Percentiles rank a stretch among this genome's conserved stretches.
Conservation (phyloP, 352 stramenopile species). For the Peronospora tabacina region DNA sequence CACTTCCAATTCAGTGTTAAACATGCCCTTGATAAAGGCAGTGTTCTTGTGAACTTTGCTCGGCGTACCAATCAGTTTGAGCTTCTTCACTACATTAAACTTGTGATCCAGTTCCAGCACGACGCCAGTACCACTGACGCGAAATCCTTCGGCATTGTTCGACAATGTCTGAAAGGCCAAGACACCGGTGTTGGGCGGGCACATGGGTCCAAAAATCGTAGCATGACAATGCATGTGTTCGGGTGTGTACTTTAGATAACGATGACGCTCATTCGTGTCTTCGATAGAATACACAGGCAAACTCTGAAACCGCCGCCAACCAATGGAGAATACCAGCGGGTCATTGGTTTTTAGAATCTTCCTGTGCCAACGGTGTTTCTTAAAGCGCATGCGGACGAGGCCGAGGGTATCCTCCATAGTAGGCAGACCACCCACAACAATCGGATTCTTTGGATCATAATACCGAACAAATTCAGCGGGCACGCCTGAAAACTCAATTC, state of each 20-base stretch:
- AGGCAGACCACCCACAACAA: constrained; percentile 91
- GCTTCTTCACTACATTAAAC: constrained; percentile 99
- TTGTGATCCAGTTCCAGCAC: constrained; percentile 96
- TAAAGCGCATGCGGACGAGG: constrained; percentile 94
- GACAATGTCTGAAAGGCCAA: constrained; percentile 94
- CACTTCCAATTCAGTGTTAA: constrained; percentile 93
- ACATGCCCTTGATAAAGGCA: constrained; percentile 97
- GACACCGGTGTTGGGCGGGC: constrained; percentile 95
- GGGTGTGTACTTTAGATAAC: constrained; percentile 98
- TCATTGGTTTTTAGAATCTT: constrained; percentile 98
- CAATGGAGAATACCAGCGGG: constrained; percentile 96
- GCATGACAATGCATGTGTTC: constrained; percentile 99
- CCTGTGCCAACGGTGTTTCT: constrained; percentile 98
- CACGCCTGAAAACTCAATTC: constrained; percentile 93
- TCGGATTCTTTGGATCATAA: constrained; percentile 87
- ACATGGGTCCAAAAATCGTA: constrained; percentile 95
- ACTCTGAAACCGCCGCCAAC: constrained; percentile 98
- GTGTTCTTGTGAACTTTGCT: constrained; percentile 99
- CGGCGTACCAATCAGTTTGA: constrained; percentile 98
- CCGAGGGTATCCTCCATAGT: constrained; percentile 93
- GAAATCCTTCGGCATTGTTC: constrained; percentile 90
- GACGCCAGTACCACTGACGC: constrained; percentile 95
- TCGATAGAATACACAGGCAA: constrained; percentile 98
- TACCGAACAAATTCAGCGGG: constrained; percentile 93
- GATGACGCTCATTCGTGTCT: constrained; percentile 95